Percentiles rank a stretch among this genome's conserved stretches.
Evolutionary conservation across 768 basidiomycete genomes (phyloP).

Genomic region (Leccinum aurantiacum): DNA sequence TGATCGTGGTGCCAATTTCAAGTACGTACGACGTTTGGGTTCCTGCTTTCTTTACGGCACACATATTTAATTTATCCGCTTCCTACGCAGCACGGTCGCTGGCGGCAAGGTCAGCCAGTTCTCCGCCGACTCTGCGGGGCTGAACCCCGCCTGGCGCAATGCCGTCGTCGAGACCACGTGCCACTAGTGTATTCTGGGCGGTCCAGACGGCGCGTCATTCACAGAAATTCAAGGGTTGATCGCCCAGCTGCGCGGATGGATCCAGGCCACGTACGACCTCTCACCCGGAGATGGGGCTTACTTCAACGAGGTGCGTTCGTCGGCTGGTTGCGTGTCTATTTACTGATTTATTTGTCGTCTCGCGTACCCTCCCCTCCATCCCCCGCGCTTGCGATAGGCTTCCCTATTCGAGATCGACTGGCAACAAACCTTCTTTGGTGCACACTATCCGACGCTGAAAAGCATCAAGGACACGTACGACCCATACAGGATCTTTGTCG

Average conservation of each 20-base stretch:
- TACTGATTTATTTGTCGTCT: too few species aligned
- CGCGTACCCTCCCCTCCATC: too few species aligned
- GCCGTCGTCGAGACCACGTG: conserved; percentile 34
- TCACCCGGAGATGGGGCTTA: conserved; percentile 40
- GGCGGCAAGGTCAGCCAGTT: conserved; percentile 39
- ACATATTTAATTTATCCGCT: too few species aligned
- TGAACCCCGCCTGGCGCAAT: conserved; percentile 46
- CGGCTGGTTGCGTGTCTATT: too few species aligned
- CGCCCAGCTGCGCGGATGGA: conserved; percentile 5
- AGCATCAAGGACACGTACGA: conserved; percentile 48
- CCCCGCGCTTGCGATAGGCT: conserved; percentile 26
- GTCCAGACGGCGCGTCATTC: conserved; percentile 8
- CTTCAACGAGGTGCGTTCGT: conserved; percentile 42
- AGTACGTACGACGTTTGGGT: background rate
- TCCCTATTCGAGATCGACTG: conserved; percentile 43
- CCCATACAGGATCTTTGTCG: conserved; percentile 43
- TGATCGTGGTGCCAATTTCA: background rate
- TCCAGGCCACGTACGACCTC: conserved; percentile 32
- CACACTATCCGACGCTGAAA: conserved; percentile 41
- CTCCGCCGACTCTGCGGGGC: conserved; percentile 38
- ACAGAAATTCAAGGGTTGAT: conserved; percentile 6
- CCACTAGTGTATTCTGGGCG: conserved; percentile 12
- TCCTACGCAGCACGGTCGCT: conserved; percentile 15
- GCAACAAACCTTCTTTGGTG: conserved; percentile 46
- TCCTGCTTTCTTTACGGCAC: too few species aligned